These are phyloP conservation scores for Trichoderma hamatum DNA, from an alignment of 2,329 filamentous ascomycete genomes.

Conservation along the genomic window DNA sequence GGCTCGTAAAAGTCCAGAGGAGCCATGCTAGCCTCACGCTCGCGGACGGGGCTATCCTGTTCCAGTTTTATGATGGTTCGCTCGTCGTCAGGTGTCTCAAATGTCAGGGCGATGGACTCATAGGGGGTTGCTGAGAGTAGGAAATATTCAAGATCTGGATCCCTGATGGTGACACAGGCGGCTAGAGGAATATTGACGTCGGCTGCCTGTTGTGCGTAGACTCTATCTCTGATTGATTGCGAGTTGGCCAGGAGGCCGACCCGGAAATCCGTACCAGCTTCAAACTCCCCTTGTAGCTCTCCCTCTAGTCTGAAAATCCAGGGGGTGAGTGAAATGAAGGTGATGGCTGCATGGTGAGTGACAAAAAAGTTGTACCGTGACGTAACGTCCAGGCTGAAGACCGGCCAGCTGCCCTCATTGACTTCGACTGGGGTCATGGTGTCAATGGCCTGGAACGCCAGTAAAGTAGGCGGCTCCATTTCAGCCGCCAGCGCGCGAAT, in stretches of 20 bases:
- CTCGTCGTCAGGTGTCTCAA: slow-evolving; percentile 61
- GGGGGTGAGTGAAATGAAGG: slow-evolving; percentile 60
- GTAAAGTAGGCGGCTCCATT: slow-evolving; percentile 51
- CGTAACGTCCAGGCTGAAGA: slow-evolving; percentile 63
- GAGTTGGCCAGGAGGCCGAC: slow-evolving; percentile 63
- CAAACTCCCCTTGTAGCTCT: slow-evolving; percentile 59
- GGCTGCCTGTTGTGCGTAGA: slow-evolving; percentile 57
- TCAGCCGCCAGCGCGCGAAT: slow-evolving; percentile 45
- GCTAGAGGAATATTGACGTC: slow-evolving; percentile 55
- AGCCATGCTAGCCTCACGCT: slow-evolving; percentile 47
- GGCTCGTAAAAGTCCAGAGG: slow-evolving; percentile 61
- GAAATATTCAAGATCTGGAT: slow-evolving; percentile 67
- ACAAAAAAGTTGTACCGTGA: slow-evolving; percentile 67
- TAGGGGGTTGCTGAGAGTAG: slow-evolving; percentile 62
- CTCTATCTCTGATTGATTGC: slow-evolving; percentile 59
- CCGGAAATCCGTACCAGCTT: slow-evolving; percentile 63
- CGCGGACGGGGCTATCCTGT: slow-evolving; percentile 48
- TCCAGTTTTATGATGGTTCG: slow-evolving; percentile 48
- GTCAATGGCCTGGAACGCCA: slow-evolving; percentile 66
- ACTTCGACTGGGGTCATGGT: slow-evolving; percentile 59
- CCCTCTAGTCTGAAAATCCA: slow-evolving; percentile 68
- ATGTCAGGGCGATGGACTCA: slow-evolving; percentile 60
- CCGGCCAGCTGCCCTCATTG: slow-evolving; percentile 61
- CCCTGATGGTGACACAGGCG: slow-evolving; percentile 56
- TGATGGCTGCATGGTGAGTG: slow-evolving; percentile 63